phyloP scores from a whole-genome alignment of 768 basidiomycete species.

The Auriscalpium vulgare region DNA sequence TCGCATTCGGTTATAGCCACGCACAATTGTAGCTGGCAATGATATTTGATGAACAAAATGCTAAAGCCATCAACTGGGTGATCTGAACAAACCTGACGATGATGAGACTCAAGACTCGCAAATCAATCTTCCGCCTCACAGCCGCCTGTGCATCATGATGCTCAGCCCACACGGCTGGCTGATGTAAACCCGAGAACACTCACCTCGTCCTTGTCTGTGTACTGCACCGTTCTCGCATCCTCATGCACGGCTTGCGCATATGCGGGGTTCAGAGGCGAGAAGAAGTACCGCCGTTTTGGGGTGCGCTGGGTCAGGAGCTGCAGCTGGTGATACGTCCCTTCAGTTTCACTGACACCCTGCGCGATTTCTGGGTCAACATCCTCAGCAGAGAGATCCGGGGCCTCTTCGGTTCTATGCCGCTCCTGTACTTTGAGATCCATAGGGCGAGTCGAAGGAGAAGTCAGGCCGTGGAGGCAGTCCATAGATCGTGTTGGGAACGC shows the following conservation, averaged over 20 bases:
- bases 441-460: too few species aligned
- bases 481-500: too few species aligned
- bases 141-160: conserved; percentile 21
- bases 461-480: too few species aligned
- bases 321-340: conserved; percentile 37
- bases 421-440: too few species aligned
- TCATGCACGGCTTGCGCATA: conserved; percentile 43
- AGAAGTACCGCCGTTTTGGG: conserved; percentile 17
- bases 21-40: conserved; percentile 38
- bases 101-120: conserved; percentile 41
- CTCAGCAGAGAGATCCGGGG: too few species aligned
- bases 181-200: not conserved
- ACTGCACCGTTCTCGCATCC: conserved; percentile 43
- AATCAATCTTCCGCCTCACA: conserved; percentile 44
- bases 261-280: conserved; percentile 18
- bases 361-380: not conserved
- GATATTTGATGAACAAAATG: too few species aligned
- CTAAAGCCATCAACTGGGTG: not conserved
- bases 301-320: conserved; percentile 24
- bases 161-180: not conserved
- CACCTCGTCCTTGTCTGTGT: conserved; percentile 43
- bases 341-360: conserved; percentile 1
- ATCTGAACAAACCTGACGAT: conserved; percentile 32
- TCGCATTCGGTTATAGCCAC: conserved; percentile 12
- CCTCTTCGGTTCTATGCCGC: too few species aligned